Evolutionary conservation across 2,329 filamentous ascomycete species (phyloP).

Genomic region (Curvularia hawaiiensis): DNA sequence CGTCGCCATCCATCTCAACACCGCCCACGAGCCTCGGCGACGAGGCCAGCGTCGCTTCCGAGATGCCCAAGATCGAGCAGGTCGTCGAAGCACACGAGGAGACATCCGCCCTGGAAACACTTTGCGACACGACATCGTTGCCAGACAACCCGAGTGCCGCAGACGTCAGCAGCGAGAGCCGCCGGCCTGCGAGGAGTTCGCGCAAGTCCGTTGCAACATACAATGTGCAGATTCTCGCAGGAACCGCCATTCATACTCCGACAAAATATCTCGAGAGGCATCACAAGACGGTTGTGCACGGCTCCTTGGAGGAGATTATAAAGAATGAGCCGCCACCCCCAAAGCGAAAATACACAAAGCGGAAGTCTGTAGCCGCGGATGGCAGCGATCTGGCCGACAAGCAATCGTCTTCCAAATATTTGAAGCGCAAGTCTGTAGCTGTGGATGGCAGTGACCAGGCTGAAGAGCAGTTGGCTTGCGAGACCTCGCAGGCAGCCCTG

Average conservation of each 20-base stretch:
- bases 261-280: constrained; percentile 48
- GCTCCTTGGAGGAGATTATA: constrained; percentile 27
- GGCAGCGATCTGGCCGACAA: constrained; percentile 34
- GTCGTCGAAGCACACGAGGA: constrained; percentile 32
- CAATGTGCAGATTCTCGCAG: constrained; percentile 67
- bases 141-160: constrained; percentile 24
- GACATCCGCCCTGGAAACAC: constrained; percentile 17
- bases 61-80: constrained; percentile 40
- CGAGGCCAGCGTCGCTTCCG: constrained; percentile 60
- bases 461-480: constrained; percentile 40
- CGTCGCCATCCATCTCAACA: constrained; percentile 63
- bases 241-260: constrained; percentile 65
- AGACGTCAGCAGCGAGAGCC: constrained; percentile 30
- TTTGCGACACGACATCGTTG: constrained; percentile 24
- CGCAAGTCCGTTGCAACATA: constrained; percentile 66
- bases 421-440: constrained; percentile 18
- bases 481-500: constrained; percentile 40
- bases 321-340: constrained; percentile 20
- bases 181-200: constrained; percentile 54
- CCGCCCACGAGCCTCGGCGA: constrained; percentile 71
- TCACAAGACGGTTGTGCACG: constrained; percentile 45
- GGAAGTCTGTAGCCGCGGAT: constrained; percentile 19
- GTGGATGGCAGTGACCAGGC: constrained; percentile 32
- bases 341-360: constrained; percentile 27
- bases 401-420: constrained; percentile 5